phyloP scores from a whole-genome alignment of 805 yeast species.

The Suhomyces prunicola region DNA sequence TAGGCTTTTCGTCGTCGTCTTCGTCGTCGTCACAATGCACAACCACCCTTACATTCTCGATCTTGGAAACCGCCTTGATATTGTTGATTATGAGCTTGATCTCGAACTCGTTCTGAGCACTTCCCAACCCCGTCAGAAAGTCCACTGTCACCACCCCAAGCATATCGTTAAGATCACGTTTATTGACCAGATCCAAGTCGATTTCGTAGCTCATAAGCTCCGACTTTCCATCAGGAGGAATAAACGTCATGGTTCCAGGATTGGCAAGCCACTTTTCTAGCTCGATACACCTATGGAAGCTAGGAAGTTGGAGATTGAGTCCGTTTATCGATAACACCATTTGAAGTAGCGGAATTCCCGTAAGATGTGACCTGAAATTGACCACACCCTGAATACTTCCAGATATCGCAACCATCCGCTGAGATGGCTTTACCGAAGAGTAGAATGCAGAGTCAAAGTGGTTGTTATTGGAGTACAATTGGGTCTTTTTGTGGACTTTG shows the following conservation, averaged over 20 bases:
- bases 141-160: constrained; percentile 59
- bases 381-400: constrained; percentile 64
- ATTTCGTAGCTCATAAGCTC: constrained; percentile 61
- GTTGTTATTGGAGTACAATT: constrained; percentile 9
- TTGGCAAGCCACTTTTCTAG: constrained; percentile 46
- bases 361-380: constrained; percentile 62
- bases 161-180: constrained; percentile 20
- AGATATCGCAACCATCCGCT: constrained; percentile 36
- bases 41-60: constrained; percentile 31
- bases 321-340: constrained; percentile 47
- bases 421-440: constrained; percentile 12
- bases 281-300: constrained; percentile 70
- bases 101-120: constrained; percentile 57
- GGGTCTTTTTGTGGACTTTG: constrained; percentile 8
- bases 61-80: constrained; percentile 25
- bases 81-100: constrained; percentile 46
- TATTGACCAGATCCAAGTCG: constrained; percentile 38
- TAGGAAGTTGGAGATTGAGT: constrained; percentile 51
- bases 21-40: constrained; percentile 16
- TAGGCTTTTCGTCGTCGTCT: constrained; percentile 3
- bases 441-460: constrained; percentile 24
- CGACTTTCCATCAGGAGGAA: constrained; percentile 86
- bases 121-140: constrained; percentile 52
- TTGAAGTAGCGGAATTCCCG: constrained; percentile 73
- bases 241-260: constrained; percentile 55